Evolutionary conservation across 305 asterid species (phyloP).

Genomic region (Rubia balearica): DNA sequence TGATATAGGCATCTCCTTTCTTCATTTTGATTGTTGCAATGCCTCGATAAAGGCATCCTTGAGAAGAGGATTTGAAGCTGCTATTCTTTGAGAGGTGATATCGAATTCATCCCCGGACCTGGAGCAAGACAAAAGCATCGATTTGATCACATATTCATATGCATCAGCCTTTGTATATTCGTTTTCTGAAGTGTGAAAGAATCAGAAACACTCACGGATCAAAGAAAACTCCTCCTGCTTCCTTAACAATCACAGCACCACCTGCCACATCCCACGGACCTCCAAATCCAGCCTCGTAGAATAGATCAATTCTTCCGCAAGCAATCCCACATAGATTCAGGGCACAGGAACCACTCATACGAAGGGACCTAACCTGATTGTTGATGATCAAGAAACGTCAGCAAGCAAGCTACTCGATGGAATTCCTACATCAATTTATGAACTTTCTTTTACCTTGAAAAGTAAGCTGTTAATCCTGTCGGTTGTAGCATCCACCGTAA

Average conservation of each 20-base stretch:
- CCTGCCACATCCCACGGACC: slow-evolving; percentile 99
- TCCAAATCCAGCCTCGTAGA: slow-evolving; percentile 79
- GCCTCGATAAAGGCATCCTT: slow-evolving; percentile 67
- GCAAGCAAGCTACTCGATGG: slow-evolving; percentile 11
- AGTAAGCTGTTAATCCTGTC: too few species aligned
- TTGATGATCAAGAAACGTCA: slow-evolving; percentile 15
- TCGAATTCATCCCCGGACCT: slow-evolving; percentile 78
- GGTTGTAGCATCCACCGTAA: background rate
- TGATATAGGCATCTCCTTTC: slow-evolving; percentile 15
- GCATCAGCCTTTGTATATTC: background rate
- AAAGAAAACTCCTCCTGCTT: slow-evolving; percentile 84
- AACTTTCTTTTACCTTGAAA: background rate
- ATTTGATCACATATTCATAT: background rate
- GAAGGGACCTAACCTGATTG: slow-evolving; percentile 71
- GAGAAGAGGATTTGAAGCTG: slow-evolving; percentile 67
- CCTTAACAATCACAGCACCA: slow-evolving; percentile 80
- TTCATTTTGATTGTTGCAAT: slow-evolving; percentile 49
- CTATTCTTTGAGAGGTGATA: slow-evolving; percentile 71
- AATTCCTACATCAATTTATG: background rate
- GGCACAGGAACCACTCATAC: slow-evolving; percentile 96
- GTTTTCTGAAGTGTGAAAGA: background rate
- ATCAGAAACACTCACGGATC: slow-evolving; percentile 68
- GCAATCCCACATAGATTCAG: slow-evolving; percentile 89
- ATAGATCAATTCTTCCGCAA: slow-evolving; percentile 81
- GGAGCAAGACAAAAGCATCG: slow-evolving; percentile 13